phyloP scores from a whole-genome alignment of 257 asterid genomes.

The Dorcoceras hygrometricum region DNA sequence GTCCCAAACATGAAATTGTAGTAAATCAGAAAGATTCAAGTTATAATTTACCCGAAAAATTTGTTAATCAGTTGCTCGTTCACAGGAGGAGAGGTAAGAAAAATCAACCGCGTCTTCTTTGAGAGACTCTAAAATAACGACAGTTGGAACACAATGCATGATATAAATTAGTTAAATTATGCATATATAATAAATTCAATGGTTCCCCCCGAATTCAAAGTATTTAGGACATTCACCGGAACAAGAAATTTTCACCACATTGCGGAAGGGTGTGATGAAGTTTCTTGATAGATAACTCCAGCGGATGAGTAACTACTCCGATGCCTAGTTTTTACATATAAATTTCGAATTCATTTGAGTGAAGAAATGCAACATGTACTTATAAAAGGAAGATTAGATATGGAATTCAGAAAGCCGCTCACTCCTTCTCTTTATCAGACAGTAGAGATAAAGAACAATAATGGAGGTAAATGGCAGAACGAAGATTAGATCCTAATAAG shows the following conservation, averaged over 20 bases:
- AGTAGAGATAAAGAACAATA: too few relatives aligned
- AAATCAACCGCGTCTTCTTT: constrained; percentile 43
- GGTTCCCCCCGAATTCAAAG: background rate
- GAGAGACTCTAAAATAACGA: constrained; percentile 51
- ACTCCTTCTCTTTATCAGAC: too few relatives aligned
- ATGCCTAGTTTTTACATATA: background rate
- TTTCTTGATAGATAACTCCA: background rate
- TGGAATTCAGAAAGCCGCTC: too few relatives aligned
- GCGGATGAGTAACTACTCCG: background rate
- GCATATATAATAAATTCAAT: constrained; percentile 3
- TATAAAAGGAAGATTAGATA: too few relatives aligned
- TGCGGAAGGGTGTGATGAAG: background rate
- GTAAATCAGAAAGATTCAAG: background rate
- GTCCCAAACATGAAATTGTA: constrained; percentile 1
- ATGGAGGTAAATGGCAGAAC: too few relatives aligned
- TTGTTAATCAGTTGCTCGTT: constrained; percentile 47
- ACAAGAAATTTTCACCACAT: constrained; percentile 1
- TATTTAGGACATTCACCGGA: background rate
- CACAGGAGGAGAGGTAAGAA: constrained; percentile 61
- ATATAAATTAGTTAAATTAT: background rate
- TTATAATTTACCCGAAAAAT: constrained; percentile 39
- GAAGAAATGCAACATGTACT: background rate
- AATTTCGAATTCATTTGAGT: background rate
- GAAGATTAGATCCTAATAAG: too few relatives aligned
- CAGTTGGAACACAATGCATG: constrained; percentile 13